Conservation (phyloP, 2,329 filamentous ascomycete genomes). For the Trichophyton verrucosum region DNA sequence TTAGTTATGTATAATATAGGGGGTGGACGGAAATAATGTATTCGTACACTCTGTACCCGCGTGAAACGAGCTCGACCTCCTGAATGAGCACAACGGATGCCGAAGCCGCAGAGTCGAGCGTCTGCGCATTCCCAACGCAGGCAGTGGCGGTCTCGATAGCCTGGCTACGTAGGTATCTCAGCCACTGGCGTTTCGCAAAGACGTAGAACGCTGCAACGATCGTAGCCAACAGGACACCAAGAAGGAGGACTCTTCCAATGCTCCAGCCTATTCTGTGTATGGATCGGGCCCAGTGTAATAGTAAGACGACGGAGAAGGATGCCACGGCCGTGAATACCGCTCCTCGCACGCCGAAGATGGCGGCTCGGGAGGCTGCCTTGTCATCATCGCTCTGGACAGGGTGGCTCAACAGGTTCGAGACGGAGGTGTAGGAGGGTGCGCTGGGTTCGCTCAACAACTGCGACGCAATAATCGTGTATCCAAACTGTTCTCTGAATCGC, state of each 20-base stretch:
- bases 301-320: conserved; percentile 51
- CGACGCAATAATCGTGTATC: conserved; percentile 84
- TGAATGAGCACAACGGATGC: conserved; percentile 73
- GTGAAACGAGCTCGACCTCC: conserved; percentile 88
- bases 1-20: conserved; percentile 1
- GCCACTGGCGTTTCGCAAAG: conserved; percentile 66
- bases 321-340: conserved; percentile 52
- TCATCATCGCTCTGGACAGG: conserved; percentile 19
- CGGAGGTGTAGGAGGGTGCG: conserved; percentile 30
- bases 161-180: conserved; percentile 64
- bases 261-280: conserved; percentile 37
- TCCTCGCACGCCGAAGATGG: conserved; percentile 48
- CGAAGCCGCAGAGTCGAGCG: conserved; percentile 64
- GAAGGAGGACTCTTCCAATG: conserved; percentile 28
- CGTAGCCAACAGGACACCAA: conserved; percentile 37
- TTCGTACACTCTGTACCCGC: conserved; percentile 70
- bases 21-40: neutral
- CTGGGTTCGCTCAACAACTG: conserved; percentile 62
- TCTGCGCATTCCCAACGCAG: conserved; percentile 63
- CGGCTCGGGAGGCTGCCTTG: conserved; percentile 22
- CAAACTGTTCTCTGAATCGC: conserved; percentile 81
- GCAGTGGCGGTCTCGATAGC: conserved; percentile 55
- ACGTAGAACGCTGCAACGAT: conserved; percentile 52
- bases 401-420: conserved; percentile 23
- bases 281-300: conserved; percentile 59